Evolutionary conservation across 345 rosid genomes (phyloP), one percentile per base, ranked within the genome.

Genomic region (Chamaenerion angustifolium): DNA sequence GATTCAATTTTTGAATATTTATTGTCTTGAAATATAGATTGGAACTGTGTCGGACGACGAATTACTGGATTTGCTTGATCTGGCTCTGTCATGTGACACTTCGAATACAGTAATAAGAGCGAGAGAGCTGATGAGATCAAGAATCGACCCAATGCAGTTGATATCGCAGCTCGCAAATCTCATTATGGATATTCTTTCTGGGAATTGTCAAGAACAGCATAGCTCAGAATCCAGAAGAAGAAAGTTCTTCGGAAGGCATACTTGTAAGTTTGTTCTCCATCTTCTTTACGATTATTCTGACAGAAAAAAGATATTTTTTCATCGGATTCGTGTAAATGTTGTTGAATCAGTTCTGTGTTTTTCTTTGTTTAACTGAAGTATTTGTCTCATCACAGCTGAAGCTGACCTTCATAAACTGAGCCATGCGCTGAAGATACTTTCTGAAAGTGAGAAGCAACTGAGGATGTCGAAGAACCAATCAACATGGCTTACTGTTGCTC

Each of bases 31-130:
- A 45, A 16, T 71, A 69, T 77, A 87, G 98, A 76, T 82, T 62
- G 98, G 98, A 50, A 77, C 73, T 56, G 96, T 84, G 61, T 82
- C 98, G 45, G 98, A 92, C 51, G 96, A 86, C 62, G 98, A 92
- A 53, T 66, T 92, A 76, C 85, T 87, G 48, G 89, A 81, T 64
- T 71, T 90, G 63, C 88, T 90, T 53, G 95, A 87, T 70, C 73
- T 87, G 46, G 98, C 95, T 44, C 57, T 92, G 66, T 92, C 98
- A 42, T 92, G 83, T 54, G 93, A 87, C 70, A 84, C 94, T 42
- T 80, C 98, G 25, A 92, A 79, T 48, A 92, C 98, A 1, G 96
- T 92, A 49, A 83, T 76, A 69, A 72, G 75, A 55, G 98, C 98
- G 15, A 75, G 96, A 63, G 98, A 87, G 68, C 73, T 92, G 48